Percentiles rank a stretch among this genome's conserved stretches.
Evolutionary conservation across 176 grass and related monocot species (phyloP).

Genomic region (Oryza meyeriana): DNA sequence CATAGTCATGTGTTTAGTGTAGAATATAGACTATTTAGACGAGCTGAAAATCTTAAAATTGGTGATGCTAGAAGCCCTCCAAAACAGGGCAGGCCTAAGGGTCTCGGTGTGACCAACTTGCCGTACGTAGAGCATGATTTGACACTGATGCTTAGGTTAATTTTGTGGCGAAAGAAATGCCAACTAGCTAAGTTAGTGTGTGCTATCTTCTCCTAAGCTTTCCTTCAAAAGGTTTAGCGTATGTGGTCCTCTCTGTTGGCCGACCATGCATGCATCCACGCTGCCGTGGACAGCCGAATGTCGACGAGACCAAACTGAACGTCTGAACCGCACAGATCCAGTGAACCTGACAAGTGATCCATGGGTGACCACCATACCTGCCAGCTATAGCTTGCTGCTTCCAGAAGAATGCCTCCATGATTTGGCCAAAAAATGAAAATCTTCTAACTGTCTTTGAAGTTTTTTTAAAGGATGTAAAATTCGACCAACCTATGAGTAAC

Average conservation of each 20-base stretch:
- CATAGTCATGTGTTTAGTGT: too few relatives aligned
- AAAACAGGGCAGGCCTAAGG: too few relatives aligned
- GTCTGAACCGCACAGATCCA: not conserved
- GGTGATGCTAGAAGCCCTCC: too few relatives aligned
- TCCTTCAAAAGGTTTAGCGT: not conserved
- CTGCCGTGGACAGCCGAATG: not conserved
- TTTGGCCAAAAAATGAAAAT: not conserved
- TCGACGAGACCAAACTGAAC: not conserved
- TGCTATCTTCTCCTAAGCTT: not conserved
- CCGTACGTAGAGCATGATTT: not conserved
- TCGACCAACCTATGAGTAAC: too few relatives aligned
- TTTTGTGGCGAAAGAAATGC: not conserved
- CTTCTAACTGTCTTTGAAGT: too few relatives aligned
- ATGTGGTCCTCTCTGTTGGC: not conserved
- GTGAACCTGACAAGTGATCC: not conserved
- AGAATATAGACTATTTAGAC: too few relatives aligned
- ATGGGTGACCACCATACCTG: slow-evolving; percentile 15
- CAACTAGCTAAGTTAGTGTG: not conserved
- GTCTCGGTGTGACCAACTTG: too few relatives aligned
- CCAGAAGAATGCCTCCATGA: slow-evolving; percentile 6
- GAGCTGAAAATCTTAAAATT: too few relatives aligned
- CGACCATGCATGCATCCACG: not conserved
- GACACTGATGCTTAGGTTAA: not conserved
- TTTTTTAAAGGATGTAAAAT: too few relatives aligned
- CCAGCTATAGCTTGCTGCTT: not conserved